These are phyloP conservation scores for Penicillium sp. DNA, from an alignment of 2,329 filamentous ascomycete species.

Conservation along the genomic window DNA sequence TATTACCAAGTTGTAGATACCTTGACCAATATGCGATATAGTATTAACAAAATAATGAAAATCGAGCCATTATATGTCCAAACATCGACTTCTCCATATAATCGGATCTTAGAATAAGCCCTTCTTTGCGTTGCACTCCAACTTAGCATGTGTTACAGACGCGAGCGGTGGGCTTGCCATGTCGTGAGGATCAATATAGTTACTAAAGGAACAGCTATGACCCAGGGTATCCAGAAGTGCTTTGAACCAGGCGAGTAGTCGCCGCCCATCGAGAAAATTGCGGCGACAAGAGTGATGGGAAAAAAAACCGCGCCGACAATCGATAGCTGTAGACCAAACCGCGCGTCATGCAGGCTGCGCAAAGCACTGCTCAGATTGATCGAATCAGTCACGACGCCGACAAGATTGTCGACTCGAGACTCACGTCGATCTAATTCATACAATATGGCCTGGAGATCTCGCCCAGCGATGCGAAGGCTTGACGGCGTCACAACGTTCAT, in stretches of 20 bases:
- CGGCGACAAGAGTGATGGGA: not conserved
- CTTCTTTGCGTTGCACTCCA: not conserved
- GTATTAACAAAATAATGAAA: not conserved
- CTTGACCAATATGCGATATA: not conserved
- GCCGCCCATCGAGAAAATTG: not conserved
- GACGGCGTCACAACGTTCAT: not conserved
- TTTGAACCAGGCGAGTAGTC: not conserved
- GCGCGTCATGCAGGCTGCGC: not conserved
- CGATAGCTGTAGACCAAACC: not conserved
- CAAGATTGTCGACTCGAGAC: not conserved
- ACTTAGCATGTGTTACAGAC: not conserved
- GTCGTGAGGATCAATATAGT: not conserved
- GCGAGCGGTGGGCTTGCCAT: not conserved
- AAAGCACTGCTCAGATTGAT: not conserved
- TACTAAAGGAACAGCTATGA: not conserved
- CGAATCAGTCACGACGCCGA: not conserved
- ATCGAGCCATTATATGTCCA: too few relatives aligned
- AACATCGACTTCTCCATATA: too few relatives aligned
- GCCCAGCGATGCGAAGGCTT: not conserved
- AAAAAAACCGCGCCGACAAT: not conserved
- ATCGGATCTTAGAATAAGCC: not conserved
- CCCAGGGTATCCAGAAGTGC: not conserved
- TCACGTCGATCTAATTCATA: not conserved
- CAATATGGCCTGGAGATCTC: not conserved
- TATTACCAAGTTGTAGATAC: not conserved